Conservation (phyloP, 345 rosid species). For the Psidium guajava region DNA sequence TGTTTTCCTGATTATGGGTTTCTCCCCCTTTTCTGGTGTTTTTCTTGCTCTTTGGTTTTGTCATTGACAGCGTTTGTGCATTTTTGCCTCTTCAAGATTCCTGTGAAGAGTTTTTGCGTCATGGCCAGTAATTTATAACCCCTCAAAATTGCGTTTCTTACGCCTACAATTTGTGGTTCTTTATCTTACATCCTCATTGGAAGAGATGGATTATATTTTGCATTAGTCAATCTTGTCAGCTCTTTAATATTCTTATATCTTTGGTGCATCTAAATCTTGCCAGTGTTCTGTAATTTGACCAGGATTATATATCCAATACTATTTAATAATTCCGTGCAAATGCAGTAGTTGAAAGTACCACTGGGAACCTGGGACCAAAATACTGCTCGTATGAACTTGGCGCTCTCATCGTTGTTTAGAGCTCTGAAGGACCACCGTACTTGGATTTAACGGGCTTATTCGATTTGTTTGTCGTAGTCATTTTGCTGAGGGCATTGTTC, state of each 20-base stretch:
- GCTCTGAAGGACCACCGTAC: not conserved
- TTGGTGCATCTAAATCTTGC: not conserved
- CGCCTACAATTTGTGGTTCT: not conserved
- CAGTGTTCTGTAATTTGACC: not conserved
- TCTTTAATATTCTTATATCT: not conserved
- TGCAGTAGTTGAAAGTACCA: not conserved
- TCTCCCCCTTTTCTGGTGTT: not conserved
- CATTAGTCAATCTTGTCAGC: not conserved
- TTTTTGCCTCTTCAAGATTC: not conserved
- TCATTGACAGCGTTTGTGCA: not conserved
- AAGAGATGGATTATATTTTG: not conserved
- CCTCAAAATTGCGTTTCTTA: not conserved
- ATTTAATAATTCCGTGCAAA: not conserved
- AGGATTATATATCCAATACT: not conserved
- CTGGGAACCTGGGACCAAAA: not conserved
- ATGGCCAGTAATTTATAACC: not conserved
- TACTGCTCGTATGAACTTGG: not conserved
- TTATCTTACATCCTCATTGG: not conserved
- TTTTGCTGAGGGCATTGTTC: not conserved
- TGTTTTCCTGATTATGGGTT: not conserved
- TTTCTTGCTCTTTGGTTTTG: not conserved
- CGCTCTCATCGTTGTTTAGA: not conserved
- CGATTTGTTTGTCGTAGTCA: not conserved
- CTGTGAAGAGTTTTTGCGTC: not conserved
- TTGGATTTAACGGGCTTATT: not conserved